Conservation (phyloP, 2,329 filamentous ascomycete species). For the Xylaria multiplex region DNA sequence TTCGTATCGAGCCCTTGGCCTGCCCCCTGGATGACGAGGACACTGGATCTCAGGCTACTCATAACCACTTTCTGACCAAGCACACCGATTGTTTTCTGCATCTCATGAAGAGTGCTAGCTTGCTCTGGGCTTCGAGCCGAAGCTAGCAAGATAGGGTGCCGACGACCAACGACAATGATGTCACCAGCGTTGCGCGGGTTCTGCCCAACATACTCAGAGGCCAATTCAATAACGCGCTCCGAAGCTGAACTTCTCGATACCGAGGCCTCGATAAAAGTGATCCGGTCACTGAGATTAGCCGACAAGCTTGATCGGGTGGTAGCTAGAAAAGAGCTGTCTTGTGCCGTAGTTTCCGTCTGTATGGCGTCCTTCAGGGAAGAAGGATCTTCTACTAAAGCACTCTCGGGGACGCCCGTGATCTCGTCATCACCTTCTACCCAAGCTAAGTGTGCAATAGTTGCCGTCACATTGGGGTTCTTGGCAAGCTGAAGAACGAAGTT, state of each 20-base stretch:
- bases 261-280: slow-evolving; percentile 61
- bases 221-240: slow-evolving; percentile 61
- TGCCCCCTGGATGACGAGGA: slow-evolving; percentile 75
- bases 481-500: slow-evolving; percentile 85
- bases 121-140: slow-evolving; percentile 36
- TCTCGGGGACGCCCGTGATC: slow-evolving; percentile 39
- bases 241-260: slow-evolving; percentile 55
- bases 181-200: slow-evolving; percentile 74
- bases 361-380: slow-evolving; percentile 41
- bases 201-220: slow-evolving; percentile 68
- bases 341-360: slow-evolving; percentile 48
- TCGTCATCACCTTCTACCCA: slow-evolving; percentile 46
- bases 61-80: slow-evolving; percentile 69
- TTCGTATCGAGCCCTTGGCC: slow-evolving; percentile 36
- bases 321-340: slow-evolving; percentile 51
- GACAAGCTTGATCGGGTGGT: slow-evolving; percentile 50
- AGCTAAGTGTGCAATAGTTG: slow-evolving; percentile 74
- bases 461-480: slow-evolving; percentile 80
- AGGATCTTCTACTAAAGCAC: slow-evolving; percentile 35
- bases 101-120: slow-evolving; percentile 50
- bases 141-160: slow-evolving; percentile 51
- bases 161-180: slow-evolving; percentile 73
- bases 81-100: slow-evolving; percentile 66
- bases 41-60: slow-evolving; percentile 69
- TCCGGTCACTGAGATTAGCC: slow-evolving; percentile 47